Evolutionary conservation across 1,284 basidiomycete species (phyloP).

Genomic region (Leccinum angustisporum): DNA sequence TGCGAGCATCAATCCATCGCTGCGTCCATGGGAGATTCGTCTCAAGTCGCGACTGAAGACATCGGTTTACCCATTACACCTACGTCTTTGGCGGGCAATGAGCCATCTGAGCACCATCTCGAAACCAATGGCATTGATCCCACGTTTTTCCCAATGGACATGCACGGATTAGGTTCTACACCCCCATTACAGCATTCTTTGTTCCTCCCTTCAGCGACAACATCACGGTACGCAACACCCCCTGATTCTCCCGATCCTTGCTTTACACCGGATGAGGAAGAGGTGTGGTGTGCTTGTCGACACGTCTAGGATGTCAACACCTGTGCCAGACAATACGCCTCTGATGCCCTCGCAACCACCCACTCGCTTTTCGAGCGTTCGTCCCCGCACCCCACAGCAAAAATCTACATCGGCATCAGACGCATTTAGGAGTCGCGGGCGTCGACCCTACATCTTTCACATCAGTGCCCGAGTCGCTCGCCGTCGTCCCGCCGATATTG

Average conservation of each 20-base stretch:
- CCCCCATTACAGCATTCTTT: not conserved
- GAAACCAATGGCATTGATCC: not conserved
- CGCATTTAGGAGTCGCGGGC: not conserved
- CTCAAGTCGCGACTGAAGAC: not conserved
- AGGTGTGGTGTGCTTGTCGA: conserved; percentile 17
- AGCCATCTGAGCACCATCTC: not conserved
- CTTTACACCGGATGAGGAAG: conserved; percentile 21
- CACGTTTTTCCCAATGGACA: not conserved
- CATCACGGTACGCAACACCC: conserved; percentile 14
- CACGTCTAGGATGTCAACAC: conserved; percentile 17
- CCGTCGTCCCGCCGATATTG: conserved; percentile 17
- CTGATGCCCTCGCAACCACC: not conserved
- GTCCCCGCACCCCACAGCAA: not conserved
- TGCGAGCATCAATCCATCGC: not conserved
- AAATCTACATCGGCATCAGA: not conserved
- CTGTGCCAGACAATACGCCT: not conserved
- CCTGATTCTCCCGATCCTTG: not conserved
- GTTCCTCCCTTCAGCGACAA: not conserved
- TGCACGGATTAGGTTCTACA: not conserved
- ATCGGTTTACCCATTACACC: not conserved
- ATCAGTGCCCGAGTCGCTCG: not conserved
- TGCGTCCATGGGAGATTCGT: not conserved
- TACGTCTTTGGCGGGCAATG: not conserved
- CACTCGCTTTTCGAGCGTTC: conserved; percentile 6
- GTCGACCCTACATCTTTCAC: not conserved